Base-by-base conservation (phyloP, 768 basidiomycete species). In the Leccinum incarnatum region DNA sequence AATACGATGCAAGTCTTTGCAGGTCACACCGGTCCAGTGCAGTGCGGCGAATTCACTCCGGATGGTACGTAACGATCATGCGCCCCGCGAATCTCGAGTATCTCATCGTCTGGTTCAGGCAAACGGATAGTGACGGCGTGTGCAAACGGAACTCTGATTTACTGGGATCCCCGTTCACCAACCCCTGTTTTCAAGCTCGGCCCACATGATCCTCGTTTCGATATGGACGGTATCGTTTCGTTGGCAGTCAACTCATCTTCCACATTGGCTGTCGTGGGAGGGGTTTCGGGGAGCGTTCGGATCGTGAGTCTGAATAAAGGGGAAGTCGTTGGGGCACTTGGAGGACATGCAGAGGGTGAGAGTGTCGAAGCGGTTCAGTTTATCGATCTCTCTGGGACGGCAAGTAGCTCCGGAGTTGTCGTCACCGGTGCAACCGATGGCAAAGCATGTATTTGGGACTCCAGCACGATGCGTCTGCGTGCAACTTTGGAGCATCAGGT, bases 1-100 rank as follows among this genome's bases (percentile, higher is more conserved):
- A 90, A 85, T 63, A 95, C 88, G 53, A 95, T 99, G 90, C 91
- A 95, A 69, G 95, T 98, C 8, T 93, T 98, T 65, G 89, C 92
- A 2, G 93, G 93, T 0, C 97, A 99, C 74, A 86, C 85, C 0
- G 84, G 88, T 5, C 75, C 94, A 5, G 87, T 94, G 4, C 88
- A 91, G 50, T 89, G 89, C 59, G 95, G 96, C 49, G 83, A 87
- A 64, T 98, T 96, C 75, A 95, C 93, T 0, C 93, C 95, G 11
- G 92, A 95, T 72, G 95, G 92, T 86, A 67, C 55, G 67, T 61
- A 14, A 19, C 19, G 29, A n/a, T 8, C 8, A 17, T 19, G 9
- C 23, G 6, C 27, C 23, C 30, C 10, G 4, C 5, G 17, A 40
- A 46, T 25, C 15, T 36, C 56, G 40, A 56, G 45, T 12, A 19